Evolutionary conservation across 2,329 filamentous ascomycete genomes (phyloP).

Genomic region (Stenocarpella maydis): DNA sequence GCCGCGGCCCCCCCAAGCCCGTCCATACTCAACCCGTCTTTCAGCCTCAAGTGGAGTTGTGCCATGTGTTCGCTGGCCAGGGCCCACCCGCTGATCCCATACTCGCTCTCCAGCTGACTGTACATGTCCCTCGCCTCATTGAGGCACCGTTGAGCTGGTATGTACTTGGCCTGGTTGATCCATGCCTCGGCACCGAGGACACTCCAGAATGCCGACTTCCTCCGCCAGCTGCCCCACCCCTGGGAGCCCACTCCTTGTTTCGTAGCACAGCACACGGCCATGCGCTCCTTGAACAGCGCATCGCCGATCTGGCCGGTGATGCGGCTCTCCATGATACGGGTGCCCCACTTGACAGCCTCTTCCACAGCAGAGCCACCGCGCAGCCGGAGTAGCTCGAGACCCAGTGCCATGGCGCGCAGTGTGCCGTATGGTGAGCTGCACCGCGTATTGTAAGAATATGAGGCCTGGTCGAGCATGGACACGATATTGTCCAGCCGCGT

Average conservation of each 20-base stretch:
- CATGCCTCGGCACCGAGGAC: conserved; percentile 85
- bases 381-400: conserved; percentile 82
- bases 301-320: conserved; percentile 80
- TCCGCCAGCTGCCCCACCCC: conserved; percentile 73
- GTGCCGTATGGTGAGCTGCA: conserved; percentile 83
- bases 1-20: conserved; percentile 39
- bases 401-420: conserved; percentile 76
- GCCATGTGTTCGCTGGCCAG: conserved; percentile 61
- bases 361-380: conserved; percentile 83
- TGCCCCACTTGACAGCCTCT: conserved; percentile 86
- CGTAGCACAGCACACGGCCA: conserved; percentile 83
- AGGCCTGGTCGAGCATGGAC: conserved; percentile 86
- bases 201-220: conserved; percentile 92
- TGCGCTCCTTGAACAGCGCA: conserved; percentile 83
- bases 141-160: conserved; percentile 81
- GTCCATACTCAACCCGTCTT: conserved; percentile 53
- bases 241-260: conserved; percentile 73
- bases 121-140: conserved; percentile 71
- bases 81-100: conserved; percentile 61
- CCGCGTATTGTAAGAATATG: conserved; percentile 90
- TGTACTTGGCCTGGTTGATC: conserved; percentile 78
- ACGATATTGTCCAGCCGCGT: conserved; percentile 82
- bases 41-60: conserved; percentile 58
- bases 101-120: conserved; percentile 55
- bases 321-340: conserved; percentile 79